Base-by-base conservation (phyloP, 768 basidiomycete genomes). In the Psilocybe subaeruginosa region DNA sequence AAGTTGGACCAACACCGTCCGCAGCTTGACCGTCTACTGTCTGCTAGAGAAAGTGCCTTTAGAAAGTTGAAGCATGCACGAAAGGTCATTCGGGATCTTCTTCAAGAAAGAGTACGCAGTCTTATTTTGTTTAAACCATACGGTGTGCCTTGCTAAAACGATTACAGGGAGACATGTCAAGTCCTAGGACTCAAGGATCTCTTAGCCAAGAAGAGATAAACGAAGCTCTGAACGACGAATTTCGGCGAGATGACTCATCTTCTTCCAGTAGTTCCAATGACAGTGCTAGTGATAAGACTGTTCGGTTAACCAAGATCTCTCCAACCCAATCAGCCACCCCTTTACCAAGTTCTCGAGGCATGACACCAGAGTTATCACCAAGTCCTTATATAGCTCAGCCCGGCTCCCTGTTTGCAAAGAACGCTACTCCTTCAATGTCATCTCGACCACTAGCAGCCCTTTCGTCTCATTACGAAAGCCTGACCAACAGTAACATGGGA, bases 1-100 rank as follows among this genome's bases (percentile, higher is more conserved):
- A 66, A 60, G 58, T 39, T 76, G 29, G 68, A 70, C 6, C 53
- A 59, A 6, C 65, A 68, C 12, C 66, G 70, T 37, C 70, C 74
- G 8, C 75, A 78, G 48, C 43, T 76, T 35, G 68, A 73, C 5
- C 72, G 68, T 17, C 73, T 72, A 4, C 62, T 79, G 58, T 64
- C 66, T 31, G 76, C 76, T 37, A 71, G 77, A 45, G 72, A 75
- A 23, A 73, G 68, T 2, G 70, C 71, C 3, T 68, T 74, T 46
- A 67, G 58, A 29, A 78, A 74, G 58, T 61, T 79, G 67, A 75
- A 51, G 59, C 73, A 78, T 51, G 71, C 80, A 30, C 70, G 74
- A 17, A 78, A 73, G 61, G 76, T 82, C 12, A 72, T 84, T 56
- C 66, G 72, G 41, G 76, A 79, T 60, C 69, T 85, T 30, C 54